Base-by-base conservation (phyloP, 495 filamentous ascomycete genomes). In the Parathielavia hyrcaniae region DNA sequence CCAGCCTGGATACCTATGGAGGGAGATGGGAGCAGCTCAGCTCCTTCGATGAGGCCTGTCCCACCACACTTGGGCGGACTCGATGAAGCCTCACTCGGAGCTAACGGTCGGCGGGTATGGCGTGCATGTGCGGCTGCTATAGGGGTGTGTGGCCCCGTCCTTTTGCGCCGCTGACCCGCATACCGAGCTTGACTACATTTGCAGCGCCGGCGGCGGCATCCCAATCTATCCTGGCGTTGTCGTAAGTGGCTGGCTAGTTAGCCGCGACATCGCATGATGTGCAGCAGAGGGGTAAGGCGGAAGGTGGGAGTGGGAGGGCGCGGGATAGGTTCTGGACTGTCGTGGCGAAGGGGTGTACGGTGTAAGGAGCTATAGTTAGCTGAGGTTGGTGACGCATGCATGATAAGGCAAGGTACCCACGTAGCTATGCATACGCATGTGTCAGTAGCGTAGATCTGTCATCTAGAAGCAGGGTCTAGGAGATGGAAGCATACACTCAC, bases 31-130 rank as follows among this genome's bases (percentile, higher is more conserved):
- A 35, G 0, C 14, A 35, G 0, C 14, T 38, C 30, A 13, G 30
- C n/a, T 17, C 20, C 7, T n/a, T 41, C 50, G 38, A 53, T 53
- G 8, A 17, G n/a, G 11, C 52, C 23, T 55, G 52, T 55, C 16
- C 52, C 53, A 55, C 53, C 53, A 55, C 53, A 55, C 53, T n/a
- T 23, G 36, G 30, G 53, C 10, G 17, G 40, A 36, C 40, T 46
- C 53, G 53, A 30, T 47, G 53, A 55, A 38, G 53, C 32, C 53
- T 34, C 7, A 19, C 50, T 13, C 13, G 35, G 9, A 10, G 48
- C 34, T 20, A 0, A 9, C 8, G 47, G 34, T 9, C 4, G n/a
- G 47, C 10, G 4, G 30, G 48, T 36, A 39, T 39, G 50, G 50
- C 26, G 52, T 44, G 52, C 52, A 46, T 34, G 19, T 40, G 45